Conservation (phyloP, 495 filamentous ascomycete genomes). For the Aspergillus indologenus region DNA sequence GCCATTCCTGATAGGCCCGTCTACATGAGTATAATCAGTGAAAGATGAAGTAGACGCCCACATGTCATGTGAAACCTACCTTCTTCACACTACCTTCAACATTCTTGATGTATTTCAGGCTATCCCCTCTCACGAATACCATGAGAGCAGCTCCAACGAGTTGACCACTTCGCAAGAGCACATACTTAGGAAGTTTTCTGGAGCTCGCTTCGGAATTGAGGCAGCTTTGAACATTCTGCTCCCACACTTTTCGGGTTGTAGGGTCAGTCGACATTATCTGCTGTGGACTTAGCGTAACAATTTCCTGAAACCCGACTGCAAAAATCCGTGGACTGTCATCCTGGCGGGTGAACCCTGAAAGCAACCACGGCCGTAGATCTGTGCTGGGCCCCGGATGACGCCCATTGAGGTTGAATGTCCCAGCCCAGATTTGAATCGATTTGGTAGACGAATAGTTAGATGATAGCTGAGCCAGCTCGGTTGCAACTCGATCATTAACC, state of each 20-base stretch:
- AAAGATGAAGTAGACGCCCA: not conserved
- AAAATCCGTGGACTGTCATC: constrained; percentile 54
- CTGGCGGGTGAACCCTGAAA: constrained; percentile 51
- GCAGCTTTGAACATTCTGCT: constrained; percentile 71
- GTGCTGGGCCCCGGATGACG: constrained; percentile 68
- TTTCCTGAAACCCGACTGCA: constrained; percentile 93
- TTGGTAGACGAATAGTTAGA: constrained; percentile 53
- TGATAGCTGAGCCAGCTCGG: constrained; percentile 64
- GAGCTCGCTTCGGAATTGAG: constrained; percentile 67
- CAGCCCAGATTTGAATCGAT: constrained; percentile 65
- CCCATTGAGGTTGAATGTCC: constrained; percentile 95
- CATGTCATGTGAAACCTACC: constrained; percentile 28
- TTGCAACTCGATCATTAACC: constrained; percentile 81
- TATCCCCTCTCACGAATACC: constrained; percentile 79
- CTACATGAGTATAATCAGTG: constrained; percentile 33
- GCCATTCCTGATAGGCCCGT: constrained; percentile 97
- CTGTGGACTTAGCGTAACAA: constrained; percentile 92
- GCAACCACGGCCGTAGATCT: constrained; percentile 82
- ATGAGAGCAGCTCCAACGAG: constrained; percentile 90
- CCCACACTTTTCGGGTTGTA: constrained; percentile 78
- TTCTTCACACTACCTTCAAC: constrained; percentile 96
- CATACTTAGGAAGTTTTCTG: constrained; percentile 70
- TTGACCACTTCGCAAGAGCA: constrained; percentile 86
- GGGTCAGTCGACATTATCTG: constrained; percentile 99
- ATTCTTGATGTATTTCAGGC: constrained; percentile 81